phyloP scores from a whole-genome alignment of 257 asterid species.

The Ligustrum vulgare region DNA sequence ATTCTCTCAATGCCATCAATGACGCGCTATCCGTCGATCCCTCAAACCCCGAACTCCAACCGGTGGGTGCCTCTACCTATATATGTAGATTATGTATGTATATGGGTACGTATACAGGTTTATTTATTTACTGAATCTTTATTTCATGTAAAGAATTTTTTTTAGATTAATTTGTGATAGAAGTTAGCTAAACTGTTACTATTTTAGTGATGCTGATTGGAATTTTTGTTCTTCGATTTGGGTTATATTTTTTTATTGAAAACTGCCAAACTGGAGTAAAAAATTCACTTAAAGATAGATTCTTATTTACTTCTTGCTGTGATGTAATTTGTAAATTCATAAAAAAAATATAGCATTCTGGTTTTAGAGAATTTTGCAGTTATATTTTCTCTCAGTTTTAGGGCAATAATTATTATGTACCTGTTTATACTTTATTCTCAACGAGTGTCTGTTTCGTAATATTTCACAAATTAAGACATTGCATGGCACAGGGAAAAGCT shows the following conservation, averaged over 20 bases:
- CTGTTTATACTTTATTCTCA: not conserved
- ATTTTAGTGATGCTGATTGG: not conserved
- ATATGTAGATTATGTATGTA: not conserved
- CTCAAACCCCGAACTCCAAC: slow-evolving; percentile 62
- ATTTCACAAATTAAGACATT: not conserved
- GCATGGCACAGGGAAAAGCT: not conserved
- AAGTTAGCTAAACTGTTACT: slow-evolving; percentile 2
- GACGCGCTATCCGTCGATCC: slow-evolving; percentile 75
- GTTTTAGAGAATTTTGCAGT: not conserved
- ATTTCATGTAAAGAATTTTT: not conserved
- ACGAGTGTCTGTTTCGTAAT: not conserved
- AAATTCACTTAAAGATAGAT: not conserved
- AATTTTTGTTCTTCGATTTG: not conserved
- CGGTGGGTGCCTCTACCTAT: slow-evolving; percentile 42
- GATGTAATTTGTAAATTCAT: not conserved
- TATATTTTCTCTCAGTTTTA: not conserved
- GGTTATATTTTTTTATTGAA: not conserved
- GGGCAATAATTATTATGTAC: not conserved
- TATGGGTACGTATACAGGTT: not conserved
- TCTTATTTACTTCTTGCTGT: not conserved
- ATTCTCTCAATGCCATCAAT: slow-evolving; percentile 61
- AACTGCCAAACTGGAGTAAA: not conserved
- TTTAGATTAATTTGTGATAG: not conserved
- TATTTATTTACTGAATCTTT: slow-evolving; percentile 3
- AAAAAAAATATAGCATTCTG: not conserved